Percentiles rank a stretch among this genome's conserved stretches.
Evolutionary conservation across 768 basidiomycete genomes (phyloP).

Genomic region (Mycena rebaudengoi): DNA sequence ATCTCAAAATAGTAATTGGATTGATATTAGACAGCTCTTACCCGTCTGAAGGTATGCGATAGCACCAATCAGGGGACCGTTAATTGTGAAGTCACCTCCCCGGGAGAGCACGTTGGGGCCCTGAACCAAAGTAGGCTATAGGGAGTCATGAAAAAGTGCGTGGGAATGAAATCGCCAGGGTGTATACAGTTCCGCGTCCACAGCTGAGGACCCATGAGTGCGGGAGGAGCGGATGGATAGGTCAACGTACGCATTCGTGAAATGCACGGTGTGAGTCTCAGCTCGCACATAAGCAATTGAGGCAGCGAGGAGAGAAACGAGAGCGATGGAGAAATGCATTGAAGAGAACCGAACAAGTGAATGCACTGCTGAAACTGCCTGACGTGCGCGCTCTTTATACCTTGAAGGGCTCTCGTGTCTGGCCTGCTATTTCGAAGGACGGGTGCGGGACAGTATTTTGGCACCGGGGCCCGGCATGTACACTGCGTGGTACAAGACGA

Average conservation of each 20-base stretch:
- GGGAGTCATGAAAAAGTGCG: background rate
- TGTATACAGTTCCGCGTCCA: conserved; percentile 42
- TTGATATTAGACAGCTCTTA: conserved; percentile 5
- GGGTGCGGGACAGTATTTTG: too few relatives aligned
- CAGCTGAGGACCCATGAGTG: conserved; percentile 31
- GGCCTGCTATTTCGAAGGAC: too few relatives aligned
- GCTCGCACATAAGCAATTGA: conserved; percentile 31
- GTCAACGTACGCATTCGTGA: conserved; percentile 40
- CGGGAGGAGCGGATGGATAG: too few relatives aligned
- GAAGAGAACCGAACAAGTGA: too few relatives aligned
- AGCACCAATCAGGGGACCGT: conserved; percentile 39
- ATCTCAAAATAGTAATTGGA: background rate
- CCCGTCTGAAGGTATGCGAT: conserved; percentile 48
- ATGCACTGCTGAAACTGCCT: too few relatives aligned
- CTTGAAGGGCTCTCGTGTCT: too few relatives aligned
- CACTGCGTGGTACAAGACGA: too few relatives aligned
- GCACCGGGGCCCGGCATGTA: too few relatives aligned
- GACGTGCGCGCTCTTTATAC: too few relatives aligned
- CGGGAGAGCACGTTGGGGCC: conserved; percentile 39
- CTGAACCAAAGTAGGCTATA: conserved; percentile 41
- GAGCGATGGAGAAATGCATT: conserved; percentile 16
- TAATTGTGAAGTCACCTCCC: conserved; percentile 36
- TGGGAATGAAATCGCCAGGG: too few relatives aligned
- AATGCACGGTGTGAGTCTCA: conserved; percentile 46
- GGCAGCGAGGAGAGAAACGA: conserved; percentile 27